Evolutionary conservation across 495 filamentous ascomycete species (phyloP).

Genomic region (Trichoderma reesei): DNA sequence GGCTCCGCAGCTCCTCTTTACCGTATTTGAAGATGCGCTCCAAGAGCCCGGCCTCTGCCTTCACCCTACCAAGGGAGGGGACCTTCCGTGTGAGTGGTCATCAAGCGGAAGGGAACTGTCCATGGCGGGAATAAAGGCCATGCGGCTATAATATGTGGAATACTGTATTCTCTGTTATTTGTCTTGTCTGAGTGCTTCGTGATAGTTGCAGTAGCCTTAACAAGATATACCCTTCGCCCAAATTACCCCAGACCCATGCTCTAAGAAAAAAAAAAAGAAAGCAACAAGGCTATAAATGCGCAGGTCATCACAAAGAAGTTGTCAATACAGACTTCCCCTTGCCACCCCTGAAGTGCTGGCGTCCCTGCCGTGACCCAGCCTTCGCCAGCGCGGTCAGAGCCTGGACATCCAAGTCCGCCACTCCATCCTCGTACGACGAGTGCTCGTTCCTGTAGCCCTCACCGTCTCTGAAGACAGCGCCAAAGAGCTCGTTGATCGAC

Average conservation of each 20-base stretch:
- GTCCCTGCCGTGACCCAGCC: background rate
- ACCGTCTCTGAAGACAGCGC: slow-evolving; percentile 55
- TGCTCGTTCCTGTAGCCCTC: slow-evolving; percentile 50
- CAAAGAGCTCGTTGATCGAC: slow-evolving; percentile 56
- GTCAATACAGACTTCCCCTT: background rate
- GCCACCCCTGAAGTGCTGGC: background rate
- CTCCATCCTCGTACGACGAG: background rate
- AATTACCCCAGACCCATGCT: background rate
- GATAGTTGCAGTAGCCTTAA: background rate
- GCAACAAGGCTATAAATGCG: background rate
- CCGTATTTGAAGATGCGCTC: no score
- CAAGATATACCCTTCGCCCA: no score
- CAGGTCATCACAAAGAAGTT: background rate
- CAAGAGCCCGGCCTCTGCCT: no score
- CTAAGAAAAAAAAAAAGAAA: background rate
- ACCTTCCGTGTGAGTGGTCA: no score
- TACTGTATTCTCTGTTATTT: no score
- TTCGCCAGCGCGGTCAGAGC: background rate
- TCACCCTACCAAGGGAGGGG: no score
- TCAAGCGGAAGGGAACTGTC: no score
- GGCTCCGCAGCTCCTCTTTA: no score
- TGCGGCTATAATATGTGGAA: no score
- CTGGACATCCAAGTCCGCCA: background rate
- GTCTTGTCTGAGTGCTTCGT: no score
- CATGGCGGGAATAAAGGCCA: no score